Evolutionary conservation across 306 rosid species (phyloP), one percentile per base, ranked within the genome.

Genomic region (Senna siamea): DNA sequence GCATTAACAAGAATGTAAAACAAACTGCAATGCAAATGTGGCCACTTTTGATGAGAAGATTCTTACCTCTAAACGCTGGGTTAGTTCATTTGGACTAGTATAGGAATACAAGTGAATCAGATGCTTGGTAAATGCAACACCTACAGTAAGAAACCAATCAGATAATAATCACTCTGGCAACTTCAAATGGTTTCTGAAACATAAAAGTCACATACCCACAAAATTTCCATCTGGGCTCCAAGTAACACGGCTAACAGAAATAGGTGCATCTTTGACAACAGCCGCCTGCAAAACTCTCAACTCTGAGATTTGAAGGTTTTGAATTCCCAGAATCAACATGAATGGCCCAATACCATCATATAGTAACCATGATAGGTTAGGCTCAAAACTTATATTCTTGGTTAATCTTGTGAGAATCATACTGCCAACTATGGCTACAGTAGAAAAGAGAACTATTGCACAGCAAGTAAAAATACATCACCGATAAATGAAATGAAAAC

Each of bases 181-280:
- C 67, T 62, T 60, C 51, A 66, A 44, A 26, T 79, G 32, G 71
- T 51, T 68, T 57, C 75, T 54, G 43, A 17, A 71, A 70, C 79
- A 37, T 34, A 72, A 56, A 4, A 15, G 65, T 23, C 56, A 81
- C 97, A 50, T 84, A 93, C 98, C 98, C 74, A 90, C 89, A 84
- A 81, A 88, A 70, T 68, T 81, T 81, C 97, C 98, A 79, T 93
- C 95, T 20, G 87, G 93, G 85, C 93, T 93, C 98, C 98, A 93
- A 5, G 88, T 77, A 76, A 89, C 95, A 69, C 95, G 86, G 74
- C 92, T 90, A 48, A 89, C 93, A 80, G 97, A 88, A 74, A 90
- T 78, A 66, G 81, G 77, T 46, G 76, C 43, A 44, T 86, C 95
- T 84, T 87, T 87, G 67, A 70, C 84, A 30, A 77, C 54, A 51